phyloP scores from a whole-genome alignment of 2,329 filamentous ascomycete genomes.

The Teratosphaeria pseudoeucalypti region DNA sequence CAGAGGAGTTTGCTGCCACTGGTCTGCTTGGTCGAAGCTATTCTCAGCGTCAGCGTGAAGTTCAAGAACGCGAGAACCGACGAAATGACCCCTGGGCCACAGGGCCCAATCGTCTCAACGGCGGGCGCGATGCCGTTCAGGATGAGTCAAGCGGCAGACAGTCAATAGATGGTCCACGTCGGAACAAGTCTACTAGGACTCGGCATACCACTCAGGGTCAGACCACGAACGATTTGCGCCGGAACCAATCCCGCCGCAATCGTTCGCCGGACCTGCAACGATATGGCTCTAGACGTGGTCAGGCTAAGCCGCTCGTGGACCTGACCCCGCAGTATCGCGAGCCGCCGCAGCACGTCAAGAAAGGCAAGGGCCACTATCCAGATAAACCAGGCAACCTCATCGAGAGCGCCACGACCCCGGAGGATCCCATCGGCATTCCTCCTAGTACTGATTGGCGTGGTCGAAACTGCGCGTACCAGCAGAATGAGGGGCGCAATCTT shows the following conservation, averaged over 20 bases:
- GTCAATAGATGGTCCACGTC: slow-evolving; percentile 4
- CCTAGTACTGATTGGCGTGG: slow-evolving; percentile 36
- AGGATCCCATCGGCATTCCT: slow-evolving; percentile 31
- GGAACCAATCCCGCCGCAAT: slow-evolving; percentile 8
- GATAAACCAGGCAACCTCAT: slow-evolving; percentile 33
- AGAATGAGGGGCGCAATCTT: slow-evolving; percentile 2
- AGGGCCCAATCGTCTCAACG: slow-evolving; percentile 48
- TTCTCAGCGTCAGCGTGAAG: slow-evolving; percentile 34
- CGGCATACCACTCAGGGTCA: slow-evolving; percentile 4
- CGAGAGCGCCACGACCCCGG: slow-evolving; percentile 36
- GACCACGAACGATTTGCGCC: slow-evolving; percentile 5
- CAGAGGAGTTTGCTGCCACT: slow-evolving; percentile 35
- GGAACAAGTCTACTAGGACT: slow-evolving; percentile 7
- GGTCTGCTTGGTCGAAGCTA: slow-evolving; percentile 43
- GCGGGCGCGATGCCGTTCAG: slow-evolving; percentile 11
- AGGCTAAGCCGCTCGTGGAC: slow-evolving; percentile 54
- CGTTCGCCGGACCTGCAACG: slow-evolving; percentile 32
- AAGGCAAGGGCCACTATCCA: slow-evolving; percentile 34
- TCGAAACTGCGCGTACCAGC: slow-evolving; percentile 9
- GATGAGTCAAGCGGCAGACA: slow-evolving; percentile 2
- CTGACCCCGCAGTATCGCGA: slow-evolving; percentile 56
- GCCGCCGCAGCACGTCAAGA: slow-evolving; percentile 46
- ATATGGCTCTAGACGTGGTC: slow-evolving; percentile 32
- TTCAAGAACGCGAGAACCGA: slow-evolving; percentile 28
- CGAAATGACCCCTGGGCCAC: slow-evolving; percentile 40